These are phyloP conservation scores for Botrytis sinoallii DNA, from an alignment of 2,329 filamentous ascomycete genomes.

Conservation along the genomic window DNA sequence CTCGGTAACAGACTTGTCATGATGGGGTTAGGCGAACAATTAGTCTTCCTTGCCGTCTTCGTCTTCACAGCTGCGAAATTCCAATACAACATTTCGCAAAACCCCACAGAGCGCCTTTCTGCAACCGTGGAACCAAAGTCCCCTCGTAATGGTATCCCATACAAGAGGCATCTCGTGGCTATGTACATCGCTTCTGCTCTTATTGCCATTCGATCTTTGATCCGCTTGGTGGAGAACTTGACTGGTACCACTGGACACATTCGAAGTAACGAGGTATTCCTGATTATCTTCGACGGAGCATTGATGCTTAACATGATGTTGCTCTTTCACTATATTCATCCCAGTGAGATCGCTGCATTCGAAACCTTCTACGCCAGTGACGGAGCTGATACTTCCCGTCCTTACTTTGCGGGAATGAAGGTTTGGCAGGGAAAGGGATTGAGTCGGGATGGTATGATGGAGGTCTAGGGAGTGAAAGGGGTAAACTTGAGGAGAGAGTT, in stretches of 20 bases:
- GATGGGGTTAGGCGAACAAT: constrained; percentile 10
- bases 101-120: neutral
- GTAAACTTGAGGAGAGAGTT: neutral
- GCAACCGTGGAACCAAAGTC: neutral
- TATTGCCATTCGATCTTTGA: neutral
- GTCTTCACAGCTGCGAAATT: constrained; percentile 12
- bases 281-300: neutral
- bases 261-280: neutral
- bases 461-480: neutral
- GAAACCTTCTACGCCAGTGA: neutral
- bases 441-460: neutral
- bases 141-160: neutral
- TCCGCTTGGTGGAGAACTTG: constrained; percentile 12
- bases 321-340: constrained; percentile 5
- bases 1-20: constrained; percentile 11
- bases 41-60: constrained; percentile 4
- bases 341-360: constrained; percentile 1
- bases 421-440: constrained; percentile 6
- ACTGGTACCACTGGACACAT: neutral
- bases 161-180: neutral
- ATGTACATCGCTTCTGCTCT: constrained; percentile 7
- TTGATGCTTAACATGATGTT: constrained; percentile 14
- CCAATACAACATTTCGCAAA: constrained; percentile 6
- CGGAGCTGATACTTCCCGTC: neutral
- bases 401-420: constrained; percentile 9